Evolutionary conservation across 2,329 filamentous ascomycete species (phyloP).

Genomic region (Aspergillus tanneri): DNA sequence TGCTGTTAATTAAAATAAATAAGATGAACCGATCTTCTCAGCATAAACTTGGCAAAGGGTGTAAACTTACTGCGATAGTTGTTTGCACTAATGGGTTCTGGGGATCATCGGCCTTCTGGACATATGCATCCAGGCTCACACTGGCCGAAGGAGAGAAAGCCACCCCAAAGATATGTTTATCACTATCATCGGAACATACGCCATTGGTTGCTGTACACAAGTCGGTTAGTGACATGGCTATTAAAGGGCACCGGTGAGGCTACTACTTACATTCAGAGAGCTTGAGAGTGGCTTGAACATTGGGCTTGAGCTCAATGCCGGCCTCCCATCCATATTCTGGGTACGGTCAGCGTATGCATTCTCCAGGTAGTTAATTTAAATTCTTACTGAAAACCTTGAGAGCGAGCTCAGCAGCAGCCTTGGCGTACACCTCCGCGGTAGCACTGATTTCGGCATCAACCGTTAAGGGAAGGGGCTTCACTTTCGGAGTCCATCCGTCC

Average conservation of each 20-base stretch:
- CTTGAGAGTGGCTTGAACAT: constrained; percentile 11
- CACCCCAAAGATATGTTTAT: constrained; percentile 11
- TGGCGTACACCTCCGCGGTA: constrained; percentile 13
- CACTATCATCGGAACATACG: constrained; percentile 5
- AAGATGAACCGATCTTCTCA: too few species aligned
- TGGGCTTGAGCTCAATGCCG: constrained; percentile 20
- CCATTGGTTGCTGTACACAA: constrained; percentile 10
- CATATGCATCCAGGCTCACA: constrained; percentile 16
- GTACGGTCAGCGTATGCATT: constrained; percentile 3
- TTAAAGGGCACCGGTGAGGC: too few species aligned
- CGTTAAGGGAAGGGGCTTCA: constrained; percentile 12
- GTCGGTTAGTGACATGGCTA: constrained; percentile 4
- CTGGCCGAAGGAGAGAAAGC: constrained; percentile 12
- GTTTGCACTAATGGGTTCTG: constrained; percentile 9
- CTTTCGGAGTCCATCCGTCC: constrained; percentile 16
- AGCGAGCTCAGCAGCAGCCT: constrained; percentile 16
- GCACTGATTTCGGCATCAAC: constrained; percentile 20
- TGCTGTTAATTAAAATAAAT: not conserved
- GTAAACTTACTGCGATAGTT: constrained; percentile 15
- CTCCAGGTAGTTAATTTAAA: not conserved
- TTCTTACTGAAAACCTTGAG: constrained; percentile 15
- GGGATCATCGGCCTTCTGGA: constrained; percentile 10
- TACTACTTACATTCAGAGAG: constrained; percentile 20
- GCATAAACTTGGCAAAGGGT: not conserved
- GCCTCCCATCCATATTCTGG: constrained; percentile 19